Base-by-base conservation (phyloP, 208 protist species). In the Leishmania arabica region DNA sequence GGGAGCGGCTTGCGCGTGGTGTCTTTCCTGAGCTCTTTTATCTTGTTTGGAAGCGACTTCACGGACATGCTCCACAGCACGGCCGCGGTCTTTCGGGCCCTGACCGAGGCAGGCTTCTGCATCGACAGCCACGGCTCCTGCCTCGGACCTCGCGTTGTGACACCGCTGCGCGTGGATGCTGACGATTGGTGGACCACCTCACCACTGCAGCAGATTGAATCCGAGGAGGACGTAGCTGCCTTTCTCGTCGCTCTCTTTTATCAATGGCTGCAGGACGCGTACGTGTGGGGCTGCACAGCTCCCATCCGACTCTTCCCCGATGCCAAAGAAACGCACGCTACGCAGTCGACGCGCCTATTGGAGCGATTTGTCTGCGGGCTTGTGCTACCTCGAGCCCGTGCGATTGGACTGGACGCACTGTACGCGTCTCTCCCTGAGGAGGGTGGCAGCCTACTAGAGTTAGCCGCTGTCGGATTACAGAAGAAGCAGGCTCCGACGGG, bases 241-340 rank as follows among this genome's bases (percentile, higher is more conserved):
- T 88, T 95, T 85, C 31, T 87, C 6, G 84, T 88, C 1, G 86
- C 87, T 53, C 62, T 93, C 47, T 95, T 95, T 71, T 93, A 89
- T 71, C 84, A 88, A 53, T 95, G 91, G 91, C 78, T 95, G 45
- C 80, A 87, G 42, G 91, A 95, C 80, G 84, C 84, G 53, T 91
- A 93, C 78, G 53, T 84, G 4, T 95, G 91, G 91, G 76, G 86
- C 34, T 95, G 89, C 77, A 77, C 82, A 6, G 78, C 80, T 7
- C 89, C 91, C 5, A 71, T 92, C 5, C 79, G 75, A 34, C 73
- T 88, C 13, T 90, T 95, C 62, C 82, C 85, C 0, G 56, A 68
- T 37, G 65, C 45, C 31, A 54, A 34, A 21, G 72, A 40, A 27
- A 56, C 77, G 60, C 37, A 8, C 13, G 49, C 54, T 34, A 76